phyloP scores from a whole-genome alignment of 257 asterid genomes.

The Solanum gandarillasii region DNA sequence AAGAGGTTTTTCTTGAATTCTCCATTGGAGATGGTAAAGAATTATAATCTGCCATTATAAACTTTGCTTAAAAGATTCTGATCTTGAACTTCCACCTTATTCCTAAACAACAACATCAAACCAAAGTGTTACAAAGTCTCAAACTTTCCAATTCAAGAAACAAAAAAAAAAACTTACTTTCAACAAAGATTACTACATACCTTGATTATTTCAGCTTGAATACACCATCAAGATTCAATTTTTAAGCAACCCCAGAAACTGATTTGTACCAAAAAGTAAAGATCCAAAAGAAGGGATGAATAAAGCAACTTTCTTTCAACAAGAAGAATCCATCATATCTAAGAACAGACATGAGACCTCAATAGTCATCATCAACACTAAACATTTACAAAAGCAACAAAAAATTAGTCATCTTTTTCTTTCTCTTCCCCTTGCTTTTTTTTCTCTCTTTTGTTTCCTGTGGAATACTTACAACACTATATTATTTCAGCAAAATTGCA shows the following conservation, averaged over 20 bases:
- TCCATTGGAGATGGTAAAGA: slow-evolving; percentile 29
- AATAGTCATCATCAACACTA: slow-evolving; percentile 34
- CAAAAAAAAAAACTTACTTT: slow-evolving; percentile 1
- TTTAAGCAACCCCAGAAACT: neutral
- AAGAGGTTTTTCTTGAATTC: slow-evolving; percentile 21
- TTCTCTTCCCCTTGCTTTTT: neutral
- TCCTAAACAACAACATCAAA: slow-evolving; percentile 6
- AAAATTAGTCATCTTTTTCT: slow-evolving; percentile 5
- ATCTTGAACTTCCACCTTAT: slow-evolving; percentile 10
- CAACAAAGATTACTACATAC: neutral
- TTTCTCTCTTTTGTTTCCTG: slow-evolving; percentile 15
- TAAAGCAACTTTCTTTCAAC: slow-evolving; percentile 14
- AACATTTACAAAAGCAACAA: slow-evolving; percentile 32
- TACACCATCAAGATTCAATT: slow-evolving; percentile 2
- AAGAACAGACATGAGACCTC: slow-evolving; percentile 43
- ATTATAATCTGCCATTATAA: slow-evolving; percentile 51
- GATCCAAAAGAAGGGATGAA: slow-evolving; percentile 4
- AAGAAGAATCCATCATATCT: slow-evolving; percentile 21
- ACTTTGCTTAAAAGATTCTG: neutral
- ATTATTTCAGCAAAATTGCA: slow-evolving; percentile 26
- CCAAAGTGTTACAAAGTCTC: neutral
- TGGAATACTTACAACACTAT: slow-evolving; percentile 15
- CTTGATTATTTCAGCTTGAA: slow-evolving; percentile 1
- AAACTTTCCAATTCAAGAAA: neutral
- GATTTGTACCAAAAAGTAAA: neutral